phyloP scores from a whole-genome alignment of 495 filamentous ascomycete genomes.

The Cercophora scortea region DNA sequence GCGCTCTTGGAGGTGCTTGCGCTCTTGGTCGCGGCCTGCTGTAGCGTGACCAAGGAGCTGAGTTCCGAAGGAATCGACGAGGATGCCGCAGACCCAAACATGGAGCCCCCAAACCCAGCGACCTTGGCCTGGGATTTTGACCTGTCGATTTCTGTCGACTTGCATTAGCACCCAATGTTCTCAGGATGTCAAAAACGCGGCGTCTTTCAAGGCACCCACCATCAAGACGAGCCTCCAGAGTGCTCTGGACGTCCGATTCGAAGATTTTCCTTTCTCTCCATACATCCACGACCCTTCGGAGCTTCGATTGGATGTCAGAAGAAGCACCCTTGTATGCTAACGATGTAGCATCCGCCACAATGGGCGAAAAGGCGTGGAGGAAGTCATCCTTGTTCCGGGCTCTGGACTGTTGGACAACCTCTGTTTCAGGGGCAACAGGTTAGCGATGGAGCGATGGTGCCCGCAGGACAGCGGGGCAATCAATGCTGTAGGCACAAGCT shows the following conservation, averaged over 20 bases:
- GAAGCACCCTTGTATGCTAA: constrained; percentile 80
- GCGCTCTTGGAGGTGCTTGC: constrained; percentile 52
- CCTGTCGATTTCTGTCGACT: constrained; percentile 65
- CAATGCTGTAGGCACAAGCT: constrained; percentile 44
- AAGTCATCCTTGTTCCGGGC: constrained; percentile 88
- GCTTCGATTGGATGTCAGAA: constrained; percentile 75
- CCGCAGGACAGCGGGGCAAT: constrained; percentile 84
- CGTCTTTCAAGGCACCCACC: constrained; percentile 39
- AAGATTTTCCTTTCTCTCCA: constrained; percentile 90
- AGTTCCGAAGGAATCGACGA: constrained; percentile 67
- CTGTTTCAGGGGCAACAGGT: constrained; percentile 36
- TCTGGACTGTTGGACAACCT: constrained; percentile 92
- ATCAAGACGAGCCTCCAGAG: constrained; percentile 68
- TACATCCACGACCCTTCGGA: constrained; percentile 84
- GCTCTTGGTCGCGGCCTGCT: constrained; percentile 65
- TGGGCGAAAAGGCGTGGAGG: constrained; percentile 77
- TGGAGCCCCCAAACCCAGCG: constrained; percentile 54
- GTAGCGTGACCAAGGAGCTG: constrained; percentile 60
- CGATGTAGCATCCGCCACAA: constrained; percentile 79
- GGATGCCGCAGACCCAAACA: constrained; percentile 55
- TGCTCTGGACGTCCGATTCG: constrained; percentile 63
- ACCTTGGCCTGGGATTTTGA: constrained; percentile 56
- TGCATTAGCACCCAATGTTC: background rate
- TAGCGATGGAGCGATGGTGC: constrained; percentile 6
- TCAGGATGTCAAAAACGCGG: background rate